Evolutionary conservation across 495 filamentous ascomycete species (phyloP), one percentile per base, ranked within the genome.

Genomic region (Penicillium pulvis): DNA sequence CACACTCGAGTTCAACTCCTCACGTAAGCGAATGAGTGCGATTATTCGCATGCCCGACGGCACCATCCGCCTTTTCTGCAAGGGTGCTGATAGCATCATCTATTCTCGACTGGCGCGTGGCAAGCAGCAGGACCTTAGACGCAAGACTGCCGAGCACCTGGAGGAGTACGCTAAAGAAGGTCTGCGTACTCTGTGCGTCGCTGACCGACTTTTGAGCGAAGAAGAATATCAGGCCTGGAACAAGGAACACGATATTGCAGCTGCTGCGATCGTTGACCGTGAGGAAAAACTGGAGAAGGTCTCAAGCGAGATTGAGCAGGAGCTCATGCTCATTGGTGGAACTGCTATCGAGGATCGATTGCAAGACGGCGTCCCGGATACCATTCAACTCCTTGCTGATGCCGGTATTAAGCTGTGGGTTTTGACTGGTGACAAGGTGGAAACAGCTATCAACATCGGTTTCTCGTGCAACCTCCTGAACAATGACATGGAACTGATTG

Each of bases 331-430:
- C 35, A 78, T 99, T 35, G 95, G 95, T 46, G 95, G 95, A 20
- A 99, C 95, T 45, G 95, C 95, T 36, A 99, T 99, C 66, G 95
- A 99, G 71, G 95, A 99, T 80, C 85, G 93, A 70, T 79, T 99
- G 44, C 95, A 99, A 72, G 94, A 98, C 63, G 95, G 94, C 60
- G 95, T 99, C 14, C 95, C 95, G 10, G 95, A 97, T 65, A 93
- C 95, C 3, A 99, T 99, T 62, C 90, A 89, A 55, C 75, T 99
- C 49, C 86, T 99, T 53, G 93, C 88, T 41, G 87, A 92, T 57
- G 95, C 95, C 50, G 95, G 95, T 58, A 97, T 99, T 75, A 99
- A 99, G 70, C 84, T 99, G n/a, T 99, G 95, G 95, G 95, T 99
- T 56, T 78, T 99, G 46, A 99, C 95, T 33, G 95, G 95, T 55